Evolutionary conservation across 768 basidiomycete genomes (phyloP).

Genomic region (Crassisporium funariophilum): DNA sequence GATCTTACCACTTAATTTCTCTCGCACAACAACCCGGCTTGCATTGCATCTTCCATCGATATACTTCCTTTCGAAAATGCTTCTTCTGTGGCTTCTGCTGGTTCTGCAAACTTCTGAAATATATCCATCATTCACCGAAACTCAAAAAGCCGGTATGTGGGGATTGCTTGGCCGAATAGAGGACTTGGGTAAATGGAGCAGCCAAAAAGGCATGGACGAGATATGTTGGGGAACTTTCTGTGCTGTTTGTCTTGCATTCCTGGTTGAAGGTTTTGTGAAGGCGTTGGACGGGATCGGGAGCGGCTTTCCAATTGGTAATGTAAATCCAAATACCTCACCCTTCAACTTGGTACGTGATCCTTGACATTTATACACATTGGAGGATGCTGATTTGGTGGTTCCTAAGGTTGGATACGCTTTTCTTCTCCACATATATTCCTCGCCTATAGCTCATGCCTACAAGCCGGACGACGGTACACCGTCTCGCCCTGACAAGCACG

Average conservation of each 20-base stretch:
- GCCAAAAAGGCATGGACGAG: constrained; percentile 54
- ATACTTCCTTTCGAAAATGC: constrained; percentile 57
- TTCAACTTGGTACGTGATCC: constrained; percentile 65
- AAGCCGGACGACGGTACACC: constrained; percentile 43
- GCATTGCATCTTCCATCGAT: constrained; percentile 64
- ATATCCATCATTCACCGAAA: constrained; percentile 18
- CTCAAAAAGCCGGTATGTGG: constrained; percentile 19
- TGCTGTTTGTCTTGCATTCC: constrained; percentile 64
- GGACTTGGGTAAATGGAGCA: constrained; percentile 45
- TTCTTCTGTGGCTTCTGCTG: constrained; percentile 59
- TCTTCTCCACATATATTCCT: constrained; percentile 72
- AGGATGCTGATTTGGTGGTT: constrained; percentile 8
- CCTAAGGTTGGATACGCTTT: constrained; percentile 75
- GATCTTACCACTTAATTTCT: constrained; percentile 67
- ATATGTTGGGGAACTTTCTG: constrained; percentile 78
- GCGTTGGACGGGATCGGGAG: constrained; percentile 64
- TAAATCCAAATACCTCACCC: constrained; percentile 54
- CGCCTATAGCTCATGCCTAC: constrained; percentile 57
- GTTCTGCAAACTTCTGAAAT: constrained; percentile 55
- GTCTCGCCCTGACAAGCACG: constrained; percentile 72
- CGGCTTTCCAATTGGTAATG: constrained; percentile 36
- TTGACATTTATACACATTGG: constrained; percentile 1
- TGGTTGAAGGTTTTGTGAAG: constrained; percentile 65
- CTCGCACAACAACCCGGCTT: constrained; percentile 59
- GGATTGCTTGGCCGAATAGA: constrained; percentile 25